Conservation (phyloP, 2,329 filamentous ascomycete species). For the Penicillium sclerotiorum region DNA sequence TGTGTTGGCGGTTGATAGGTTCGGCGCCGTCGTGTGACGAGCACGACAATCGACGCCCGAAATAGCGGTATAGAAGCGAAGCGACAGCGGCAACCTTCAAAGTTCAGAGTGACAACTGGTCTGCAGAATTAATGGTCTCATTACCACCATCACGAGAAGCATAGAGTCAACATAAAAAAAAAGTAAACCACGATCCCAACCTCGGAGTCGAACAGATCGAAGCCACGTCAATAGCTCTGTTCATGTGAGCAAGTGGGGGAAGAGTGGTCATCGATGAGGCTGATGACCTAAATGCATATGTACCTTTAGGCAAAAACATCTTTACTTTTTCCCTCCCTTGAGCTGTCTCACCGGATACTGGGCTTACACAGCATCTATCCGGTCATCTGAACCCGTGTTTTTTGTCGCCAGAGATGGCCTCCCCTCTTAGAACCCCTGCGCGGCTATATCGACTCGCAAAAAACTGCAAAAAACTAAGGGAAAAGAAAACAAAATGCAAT, state of each 20-base stretch:
- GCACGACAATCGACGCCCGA: constrained; percentile 15
- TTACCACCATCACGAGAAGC: constrained; percentile 1
- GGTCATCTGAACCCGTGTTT: constrained; percentile 22
- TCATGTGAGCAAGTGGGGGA: constrained; percentile 22
- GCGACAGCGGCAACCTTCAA: constrained; percentile 1
- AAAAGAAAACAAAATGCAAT: not conserved
- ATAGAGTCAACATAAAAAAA: not conserved
- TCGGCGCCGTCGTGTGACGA: constrained; percentile 23
- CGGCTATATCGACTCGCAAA: constrained; percentile 19
- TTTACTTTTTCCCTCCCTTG: constrained; percentile 1
- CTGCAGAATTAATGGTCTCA: not conserved
- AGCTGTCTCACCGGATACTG: constrained; percentile 16
- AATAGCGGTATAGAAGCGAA: constrained; percentile 13
- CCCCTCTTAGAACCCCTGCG: too few relatives aligned
- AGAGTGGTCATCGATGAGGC: constrained; percentile 16
- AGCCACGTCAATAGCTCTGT: constrained; percentile 23
- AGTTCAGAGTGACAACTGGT: too few relatives aligned
- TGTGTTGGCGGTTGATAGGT: constrained; percentile 21
- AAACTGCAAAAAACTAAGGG: too few relatives aligned
- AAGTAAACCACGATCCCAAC: not conserved
- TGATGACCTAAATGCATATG: constrained; percentile 13
- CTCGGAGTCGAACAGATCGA: constrained; percentile 18
- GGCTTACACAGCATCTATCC: constrained; percentile 11
- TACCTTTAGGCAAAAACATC: not conserved
- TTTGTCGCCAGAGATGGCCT: constrained; percentile 10